Base-by-base conservation (phyloP, 768 basidiomycete genomes). In the Wakefieldia striispora region DNA sequence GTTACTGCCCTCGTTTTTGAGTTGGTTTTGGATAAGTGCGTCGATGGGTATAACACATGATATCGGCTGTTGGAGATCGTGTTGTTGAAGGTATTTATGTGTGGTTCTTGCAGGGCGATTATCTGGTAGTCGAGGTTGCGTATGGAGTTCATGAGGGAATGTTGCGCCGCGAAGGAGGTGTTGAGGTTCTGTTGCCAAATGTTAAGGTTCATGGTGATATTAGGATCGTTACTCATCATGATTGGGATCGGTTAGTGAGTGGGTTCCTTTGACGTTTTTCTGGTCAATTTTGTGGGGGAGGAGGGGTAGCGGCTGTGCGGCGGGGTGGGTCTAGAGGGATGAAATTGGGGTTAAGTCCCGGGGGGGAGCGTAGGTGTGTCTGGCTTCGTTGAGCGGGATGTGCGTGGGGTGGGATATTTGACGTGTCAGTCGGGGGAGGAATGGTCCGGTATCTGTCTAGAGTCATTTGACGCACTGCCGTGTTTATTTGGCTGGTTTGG, bases 101-200 rank as follows among this genome's bases (percentile, higher is more conserved):
- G 58, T 1, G 72, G 74, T 63, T 76, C 75, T 56, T 77, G 75
- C 9, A 76, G 12, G 0, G 60, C 49, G 0, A 72, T 35, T 0
- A 77, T 60, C 50, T 76, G 67, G 37, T 51, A 67, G 8, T 65
- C 5, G 5, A 20, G 1, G 45, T 16, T 3, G 19, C 13, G 14
- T 53, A 1, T 1, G 19, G 4, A 8, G 24, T 43, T 27, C 5
- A 49, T 34, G 11, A 49, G 11, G 2, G 13, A 13, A 0, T 19
- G 47, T 37, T 49, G 47, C 3, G 47, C 34, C 1, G 24, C 36
- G 9, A 6, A n/a, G 19, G 47, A 49, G 0, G 6, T 33, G 3
- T 66, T 50, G 0, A 60, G 7, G 20, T 51, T 53, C n/a, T 43
- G 45, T 33, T 58, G 59, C 47, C 47, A 49, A 14, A 49, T 49